A percentile compares a stretch with the other conserved stretches of the same genome.
Evolutionary conservation across 1,139 yeast genomes (phyloP).

Genomic region (Candida sp.): DNA sequence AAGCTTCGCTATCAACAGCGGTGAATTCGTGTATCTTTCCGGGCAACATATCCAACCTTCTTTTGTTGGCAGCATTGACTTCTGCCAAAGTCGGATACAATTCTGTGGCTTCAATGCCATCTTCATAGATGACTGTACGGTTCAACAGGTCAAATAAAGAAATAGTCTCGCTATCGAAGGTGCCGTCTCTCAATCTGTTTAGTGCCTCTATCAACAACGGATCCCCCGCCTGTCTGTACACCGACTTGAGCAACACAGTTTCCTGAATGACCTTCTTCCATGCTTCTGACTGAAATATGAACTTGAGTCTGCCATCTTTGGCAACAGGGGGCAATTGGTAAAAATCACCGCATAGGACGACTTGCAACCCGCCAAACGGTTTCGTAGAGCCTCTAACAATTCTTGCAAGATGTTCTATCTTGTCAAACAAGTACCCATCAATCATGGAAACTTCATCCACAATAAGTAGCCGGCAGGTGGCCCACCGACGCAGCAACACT

Average conservation of each 20-base stretch:
- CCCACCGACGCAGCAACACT: conserved; percentile 58
- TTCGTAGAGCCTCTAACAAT: conserved; percentile 41
- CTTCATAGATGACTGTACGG: conserved; percentile 61
- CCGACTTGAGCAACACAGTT: conserved; percentile 63
- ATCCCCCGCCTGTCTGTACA: conserved; percentile 79
- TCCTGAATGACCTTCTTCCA: conserved; percentile 61
- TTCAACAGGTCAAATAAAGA: conserved; percentile 50
- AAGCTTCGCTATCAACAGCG: conserved; percentile 15
- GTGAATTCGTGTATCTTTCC: no score
- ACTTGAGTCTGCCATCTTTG: conserved; percentile 39
- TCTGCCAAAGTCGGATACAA: conserved; percentile 76
- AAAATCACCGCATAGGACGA: conserved; percentile 82
- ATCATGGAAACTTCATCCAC: conserved; percentile 89
- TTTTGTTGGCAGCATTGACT: conserved; percentile 70
- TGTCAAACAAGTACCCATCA: conserved; percentile 67
- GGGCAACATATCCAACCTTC: conserved; percentile 39
- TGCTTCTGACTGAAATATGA: conserved; percentile 60
- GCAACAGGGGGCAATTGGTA: conserved; percentile 85
- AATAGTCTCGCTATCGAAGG: conserved; percentile 49
- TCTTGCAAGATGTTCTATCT: conserved; percentile 66
- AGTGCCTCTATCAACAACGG: conserved; percentile 70
- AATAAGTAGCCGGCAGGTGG: conserved; percentile 58
- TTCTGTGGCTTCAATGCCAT: conserved; percentile 84
- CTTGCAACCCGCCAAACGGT: conserved; percentile 86
- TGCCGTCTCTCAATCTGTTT: conserved; percentile 74